Evolutionary conservation across 495 filamentous ascomycete species (phyloP).

Genomic region (Saxispiralis lemnorum): DNA sequence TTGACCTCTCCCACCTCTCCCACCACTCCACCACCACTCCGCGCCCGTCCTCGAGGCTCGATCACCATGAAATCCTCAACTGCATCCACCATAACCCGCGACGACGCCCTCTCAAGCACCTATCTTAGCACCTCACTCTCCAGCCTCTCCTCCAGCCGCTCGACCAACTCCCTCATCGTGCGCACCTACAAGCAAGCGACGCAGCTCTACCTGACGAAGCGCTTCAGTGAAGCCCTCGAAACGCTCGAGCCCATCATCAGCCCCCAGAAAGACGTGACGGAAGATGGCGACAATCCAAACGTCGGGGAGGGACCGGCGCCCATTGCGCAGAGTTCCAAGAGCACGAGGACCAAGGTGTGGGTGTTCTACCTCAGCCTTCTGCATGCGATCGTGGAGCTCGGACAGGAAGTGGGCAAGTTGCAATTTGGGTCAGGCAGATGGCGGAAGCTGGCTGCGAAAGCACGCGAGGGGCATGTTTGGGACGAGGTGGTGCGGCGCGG

Average conservation of each 20-base stretch:
- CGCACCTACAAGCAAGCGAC: slow-evolving; percentile 82
- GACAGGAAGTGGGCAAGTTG: slow-evolving; percentile 73
- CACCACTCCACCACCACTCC: too few species aligned
- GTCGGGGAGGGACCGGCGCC: slow-evolving; percentile 33
- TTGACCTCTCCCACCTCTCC: background rate
- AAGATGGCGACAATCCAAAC: slow-evolving; percentile 21
- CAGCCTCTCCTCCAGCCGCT: slow-evolving; percentile 37
- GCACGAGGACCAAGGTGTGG: slow-evolving; percentile 85
- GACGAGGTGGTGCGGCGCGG: slow-evolving; percentile 74
- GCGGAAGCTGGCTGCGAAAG: slow-evolving; percentile 60
- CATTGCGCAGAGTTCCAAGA: slow-evolving; percentile 52
- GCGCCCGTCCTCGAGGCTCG: too few species aligned
- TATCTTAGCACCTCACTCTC: slow-evolving; percentile 33
- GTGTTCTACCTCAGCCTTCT: slow-evolving; percentile 86
- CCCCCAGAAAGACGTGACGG: slow-evolving; percentile 24
- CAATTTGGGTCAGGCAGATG: slow-evolving; percentile 71
- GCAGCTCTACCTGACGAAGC: slow-evolving; percentile 79
- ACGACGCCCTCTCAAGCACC: slow-evolving; percentile 10
- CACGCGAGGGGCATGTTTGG: slow-evolving; percentile 76
- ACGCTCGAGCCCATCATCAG: slow-evolving; percentile 64
- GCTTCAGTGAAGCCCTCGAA: slow-evolving; percentile 71
- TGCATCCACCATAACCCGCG: too few species aligned
- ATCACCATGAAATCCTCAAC: too few species aligned
- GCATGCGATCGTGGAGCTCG: slow-evolving; percentile 75
- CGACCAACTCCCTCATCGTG: slow-evolving; percentile 44